Evolutionary conservation across 176 grass and related monocot genomes (phyloP), one percentile per base, ranked within the genome.

Genomic region (Oryza meridionalis): DNA sequence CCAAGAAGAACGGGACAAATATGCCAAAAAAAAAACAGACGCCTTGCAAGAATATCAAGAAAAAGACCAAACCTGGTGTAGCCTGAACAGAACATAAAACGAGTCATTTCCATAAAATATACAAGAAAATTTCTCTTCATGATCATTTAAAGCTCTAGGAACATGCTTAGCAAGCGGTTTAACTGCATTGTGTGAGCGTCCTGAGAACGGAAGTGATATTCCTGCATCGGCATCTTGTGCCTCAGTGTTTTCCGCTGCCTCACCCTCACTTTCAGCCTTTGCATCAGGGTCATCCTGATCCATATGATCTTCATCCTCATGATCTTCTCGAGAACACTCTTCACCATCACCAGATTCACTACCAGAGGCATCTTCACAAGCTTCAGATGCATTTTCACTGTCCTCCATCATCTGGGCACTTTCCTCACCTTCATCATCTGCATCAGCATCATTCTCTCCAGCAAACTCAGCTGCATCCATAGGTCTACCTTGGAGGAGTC

Each of bases 101-200:
- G 89, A 88, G 66, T 77, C 92, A 67, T 91, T 90, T 27, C 89
- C 92, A 79, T 94, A 94, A 87, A 94, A 94, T 53, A 91, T 84
- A 49, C 31, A 17, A 9, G 77, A 84, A 69, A 29, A 78, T 17
- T 84, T 88, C 33, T 86, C 84, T 13, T 58, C 82, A 19, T 65
- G 75, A 50, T 69, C 29, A 74, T 59, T 80, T 46, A 91, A 82
- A 25, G 78, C 77, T 49, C 45, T 80, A 77, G 86, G 84, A 6
- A 90, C 84, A 83, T 89, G 86, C 70, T 89, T 91, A 5, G 86
- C 63, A 50, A 94, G 89, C 45, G 92, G 92, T 53, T 81, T 87
- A 46, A 73, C 86, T 29, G 76, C 69, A 83, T 62, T 46, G 3
- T 79, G 72, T 13, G 63, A 69, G 11, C 70, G 79, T 77, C 87